These are phyloP conservation scores for Dactylorhiza incarnata DNA, from an alignment of 106 monocot species.

Conservation along the genomic window DNA sequence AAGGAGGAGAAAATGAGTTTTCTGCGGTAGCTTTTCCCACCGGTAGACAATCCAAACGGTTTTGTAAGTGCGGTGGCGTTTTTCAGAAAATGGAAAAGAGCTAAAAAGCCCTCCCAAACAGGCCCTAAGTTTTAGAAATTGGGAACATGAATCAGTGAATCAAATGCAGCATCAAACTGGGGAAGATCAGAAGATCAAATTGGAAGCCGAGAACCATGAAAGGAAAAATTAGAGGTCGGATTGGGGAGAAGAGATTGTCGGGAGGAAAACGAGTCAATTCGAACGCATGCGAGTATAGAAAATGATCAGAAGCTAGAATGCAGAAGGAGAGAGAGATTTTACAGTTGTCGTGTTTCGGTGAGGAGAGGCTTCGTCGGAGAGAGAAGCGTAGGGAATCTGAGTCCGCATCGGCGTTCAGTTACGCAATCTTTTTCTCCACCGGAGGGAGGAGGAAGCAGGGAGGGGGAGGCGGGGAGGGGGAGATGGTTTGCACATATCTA, in stretches of 20 bases:
- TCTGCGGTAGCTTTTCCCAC: too few species aligned
- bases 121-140: too few species aligned
- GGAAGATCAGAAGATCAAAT: neutral
- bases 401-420: too few species aligned
- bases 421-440: too few species aligned
- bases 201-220: neutral
- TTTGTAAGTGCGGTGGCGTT: too few species aligned
- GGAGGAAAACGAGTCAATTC: neutral
- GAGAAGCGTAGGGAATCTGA: conserved; percentile 55
- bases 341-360: conserved; percentile 8
- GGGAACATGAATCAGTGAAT: neutral
- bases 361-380: conserved; percentile 19
- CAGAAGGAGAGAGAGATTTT: neutral
- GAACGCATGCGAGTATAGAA: neutral
- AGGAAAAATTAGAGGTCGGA: neutral
- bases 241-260: neutral
- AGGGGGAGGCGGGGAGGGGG: too few species aligned
- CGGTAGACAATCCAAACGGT: too few species aligned
- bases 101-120: too few species aligned
- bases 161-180: neutral
- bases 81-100: neutral
- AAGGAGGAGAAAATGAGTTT: too few species aligned
- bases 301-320: neutral
- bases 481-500: too few species aligned
- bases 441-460: too few species aligned